A percentile compares a stretch with the other conserved stretches of the same genome.
phyloP scores from a whole-genome alignment of 331 rosid species.

The Dryas integrifolia region DNA sequence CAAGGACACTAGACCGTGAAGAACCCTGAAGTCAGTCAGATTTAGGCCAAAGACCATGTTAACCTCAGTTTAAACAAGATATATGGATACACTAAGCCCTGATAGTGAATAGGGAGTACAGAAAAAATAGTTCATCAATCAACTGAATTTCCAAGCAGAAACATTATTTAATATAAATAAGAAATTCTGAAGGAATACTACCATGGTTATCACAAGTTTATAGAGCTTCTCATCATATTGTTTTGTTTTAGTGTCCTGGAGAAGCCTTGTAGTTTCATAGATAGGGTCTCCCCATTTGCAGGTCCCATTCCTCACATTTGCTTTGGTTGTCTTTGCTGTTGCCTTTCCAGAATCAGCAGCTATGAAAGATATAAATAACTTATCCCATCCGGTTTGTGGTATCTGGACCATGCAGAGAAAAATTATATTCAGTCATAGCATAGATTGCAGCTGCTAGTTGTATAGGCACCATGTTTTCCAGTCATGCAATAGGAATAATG shows the following conservation, averaged over 20 bases:
- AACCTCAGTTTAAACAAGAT: constrained; percentile 6
- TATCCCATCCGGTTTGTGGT: constrained; percentile 98
- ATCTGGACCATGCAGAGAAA: constrained; percentile 53
- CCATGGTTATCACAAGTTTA: constrained; percentile 90
- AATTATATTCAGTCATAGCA: constrained; percentile 28
- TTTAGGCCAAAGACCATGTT: constrained; percentile 24
- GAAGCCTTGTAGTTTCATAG: constrained; percentile 94
- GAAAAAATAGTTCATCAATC: neutral
- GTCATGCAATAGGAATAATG: constrained; percentile 9
- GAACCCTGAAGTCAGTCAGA: constrained; percentile 66
- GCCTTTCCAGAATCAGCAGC: constrained; percentile 89
- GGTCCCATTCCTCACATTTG: constrained; percentile 93
- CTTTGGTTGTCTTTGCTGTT: constrained; percentile 88
- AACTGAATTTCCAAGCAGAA: neutral
- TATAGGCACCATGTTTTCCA: neutral
- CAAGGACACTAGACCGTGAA: constrained; percentile 91
- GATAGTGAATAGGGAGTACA: neutral
- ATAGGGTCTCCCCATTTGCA: constrained; percentile 99
- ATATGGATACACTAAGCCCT: neutral
- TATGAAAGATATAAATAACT: constrained; percentile 74
- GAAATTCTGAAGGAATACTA: constrained; percentile 39
- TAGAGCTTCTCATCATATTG: constrained; percentile 85
- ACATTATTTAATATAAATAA: constrained; percentile 9
- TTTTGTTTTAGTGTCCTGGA: constrained; percentile 83
- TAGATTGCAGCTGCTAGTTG: constrained; percentile 21